Conservation (phyloP, 768 basidiomycete species). For the Naganishia vaughanmartiniae region DNA sequence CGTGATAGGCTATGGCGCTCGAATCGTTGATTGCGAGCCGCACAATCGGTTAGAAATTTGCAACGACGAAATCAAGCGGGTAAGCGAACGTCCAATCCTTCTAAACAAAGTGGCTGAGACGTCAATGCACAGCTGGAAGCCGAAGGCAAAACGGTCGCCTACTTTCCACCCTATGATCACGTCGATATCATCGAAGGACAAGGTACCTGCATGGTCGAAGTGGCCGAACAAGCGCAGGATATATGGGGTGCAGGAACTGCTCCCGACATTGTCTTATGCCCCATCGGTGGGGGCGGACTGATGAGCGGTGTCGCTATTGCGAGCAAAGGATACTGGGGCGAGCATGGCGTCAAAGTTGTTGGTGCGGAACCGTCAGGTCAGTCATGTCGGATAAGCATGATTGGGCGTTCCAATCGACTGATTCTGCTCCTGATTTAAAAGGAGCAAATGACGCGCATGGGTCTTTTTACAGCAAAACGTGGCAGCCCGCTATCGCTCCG, state of each 20-base stretch:
- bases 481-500: constrained; percentile 25
- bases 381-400: neutral
- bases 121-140: neutral
- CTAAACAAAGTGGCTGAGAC: neutral
- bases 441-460: constrained; percentile 26
- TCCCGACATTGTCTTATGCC: constrained; percentile 23
- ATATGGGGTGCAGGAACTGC: constrained; percentile 3
- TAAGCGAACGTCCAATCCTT: neutral
- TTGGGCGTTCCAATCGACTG: neutral
- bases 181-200: constrained; percentile 28
- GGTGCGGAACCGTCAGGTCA: constrained; percentile 25
- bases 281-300: constrained; percentile 24
- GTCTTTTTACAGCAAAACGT: constrained; percentile 3
- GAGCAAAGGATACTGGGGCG: constrained; percentile 19
- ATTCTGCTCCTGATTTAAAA: neutral
- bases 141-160: constrained; percentile 19
- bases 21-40: constrained; percentile 21
- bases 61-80: constrained; percentile 23
- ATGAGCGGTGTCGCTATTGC: constrained; percentile 24
- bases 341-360: constrained; percentile 12
- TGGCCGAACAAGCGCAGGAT: constrained; percentile 1
- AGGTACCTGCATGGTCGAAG: constrained; percentile 24
- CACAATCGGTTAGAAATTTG: constrained; percentile 19
- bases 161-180: constrained; percentile 28
- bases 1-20: constrained; percentile 24